These are phyloP conservation scores for Moniliophthora roreri DNA, from an alignment of 1,284 basidiomycete species.

Conservation along the genomic window DNA sequence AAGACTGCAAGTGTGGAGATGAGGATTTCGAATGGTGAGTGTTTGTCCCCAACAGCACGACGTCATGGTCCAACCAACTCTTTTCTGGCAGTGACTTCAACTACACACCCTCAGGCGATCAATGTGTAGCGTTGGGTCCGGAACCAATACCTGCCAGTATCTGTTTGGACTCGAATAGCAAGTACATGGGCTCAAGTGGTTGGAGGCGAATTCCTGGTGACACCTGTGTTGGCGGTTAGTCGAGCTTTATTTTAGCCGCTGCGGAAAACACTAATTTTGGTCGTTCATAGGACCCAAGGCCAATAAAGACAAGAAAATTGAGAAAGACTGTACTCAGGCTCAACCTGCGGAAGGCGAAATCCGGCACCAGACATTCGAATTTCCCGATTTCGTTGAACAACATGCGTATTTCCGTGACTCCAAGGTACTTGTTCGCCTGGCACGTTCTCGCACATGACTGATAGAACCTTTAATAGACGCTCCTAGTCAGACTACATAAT, in stretches of 20 bases:
- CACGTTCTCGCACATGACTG: background rate
- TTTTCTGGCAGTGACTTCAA: slow-evolving; percentile 80
- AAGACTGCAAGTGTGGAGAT: slow-evolving; percentile 82
- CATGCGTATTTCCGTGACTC: slow-evolving; percentile 85
- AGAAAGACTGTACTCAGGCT: slow-evolving; percentile 70
- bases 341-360: slow-evolving; percentile 75
- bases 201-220: slow-evolving; percentile 94
- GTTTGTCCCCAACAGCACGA: background rate
- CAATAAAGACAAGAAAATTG: slow-evolving; percentile 69
- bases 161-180: slow-evolving; percentile 63
- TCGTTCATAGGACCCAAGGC: too few species aligned
- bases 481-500: slow-evolving; percentile 82
- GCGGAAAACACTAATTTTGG: too few species aligned
- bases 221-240: slow-evolving; percentile 70
- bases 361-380: slow-evolving; percentile 73
- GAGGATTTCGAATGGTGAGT: slow-evolving; percentile 92
- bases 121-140: slow-evolving; percentile 82
- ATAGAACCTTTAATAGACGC: slow-evolving; percentile 50
- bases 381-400: slow-evolving; percentile 70
- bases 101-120: slow-evolving; percentile 68
- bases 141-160: slow-evolving; percentile 82
- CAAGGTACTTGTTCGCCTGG: slow-evolving; percentile 37
- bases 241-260: too few species aligned
- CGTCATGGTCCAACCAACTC: slow-evolving; percentile 2
- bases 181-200: slow-evolving; percentile 87